Base-by-base conservation (phyloP, 306 rosid species). In the Rubus parviflorus region DNA sequence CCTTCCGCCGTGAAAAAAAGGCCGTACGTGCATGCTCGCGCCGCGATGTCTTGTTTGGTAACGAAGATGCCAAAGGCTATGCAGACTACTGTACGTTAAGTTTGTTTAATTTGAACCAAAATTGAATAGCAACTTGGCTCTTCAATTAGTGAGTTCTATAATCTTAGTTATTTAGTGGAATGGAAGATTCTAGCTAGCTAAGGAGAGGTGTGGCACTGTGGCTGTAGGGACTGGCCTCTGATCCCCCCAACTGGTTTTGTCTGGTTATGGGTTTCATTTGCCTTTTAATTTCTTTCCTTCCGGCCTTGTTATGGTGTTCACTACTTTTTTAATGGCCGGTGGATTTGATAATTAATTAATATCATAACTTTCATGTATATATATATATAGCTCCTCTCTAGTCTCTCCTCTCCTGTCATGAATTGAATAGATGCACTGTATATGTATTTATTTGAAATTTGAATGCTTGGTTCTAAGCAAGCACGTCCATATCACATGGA, bases 251-350 rank as follows among this genome's bases (percentile, higher is more conserved):
- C 45, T 53, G 61, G 51, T 81, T 72, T 49, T 64, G 70, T 62
- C 40, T 46, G 68, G 56, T 74, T 10, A 54, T 72, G 75, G 79
- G 72, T 42, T 41, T 73, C 11, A 60, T 60, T 79, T 68, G 76
- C 52, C 37, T 76, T 30, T 30, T 25, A 25, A 25, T 48, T 11
- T 42, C 8, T 42, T 42, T 42, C 8, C 8, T 42, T 8, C 35
- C 35, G 35, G 35, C 46, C 6, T 5, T 42, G 7, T 42, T 42
- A 7, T 7, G 1, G 8, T 7, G 8, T 7, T 4, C 8, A 42
- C 46, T 42, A 42, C 46, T 42, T 42, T 42, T 4, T 17, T 66
- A 85, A 75, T 84, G 89, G 87, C 70, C 79, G 82, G 83, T 78
- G 82, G 82, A 54, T 73, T 37, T 57, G 46, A 42, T 42, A 42